A percentile compares a stretch with the other conserved stretches of the same genome.
Evolutionary conservation across 2,329 filamentous ascomycete genomes (phyloP).

Genomic region (Beauveria sp.): DNA sequence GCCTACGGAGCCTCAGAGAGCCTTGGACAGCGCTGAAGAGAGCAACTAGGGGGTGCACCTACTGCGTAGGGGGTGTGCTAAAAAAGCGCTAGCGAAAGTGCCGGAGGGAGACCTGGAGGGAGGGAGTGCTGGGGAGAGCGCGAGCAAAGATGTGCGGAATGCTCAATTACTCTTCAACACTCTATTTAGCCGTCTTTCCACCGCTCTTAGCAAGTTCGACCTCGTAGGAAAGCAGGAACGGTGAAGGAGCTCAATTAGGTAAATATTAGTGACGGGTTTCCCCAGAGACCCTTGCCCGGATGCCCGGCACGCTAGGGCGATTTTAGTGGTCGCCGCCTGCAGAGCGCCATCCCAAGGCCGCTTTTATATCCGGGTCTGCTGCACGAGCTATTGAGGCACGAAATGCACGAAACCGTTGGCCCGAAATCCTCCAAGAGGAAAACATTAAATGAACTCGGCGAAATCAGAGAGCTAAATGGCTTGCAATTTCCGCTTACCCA

Average conservation of each 20-base stretch:
- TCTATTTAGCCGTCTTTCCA: too few relatives aligned
- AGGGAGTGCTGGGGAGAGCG: too few relatives aligned
- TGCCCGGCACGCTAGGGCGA: background rate
- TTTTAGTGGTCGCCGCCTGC: background rate
- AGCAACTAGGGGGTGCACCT: too few relatives aligned
- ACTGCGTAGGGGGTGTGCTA: too few relatives aligned
- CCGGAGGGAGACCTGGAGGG: too few relatives aligned
- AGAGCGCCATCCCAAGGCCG: background rate
- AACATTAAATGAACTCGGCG: background rate
- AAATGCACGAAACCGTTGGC: background rate
- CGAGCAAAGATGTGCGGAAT: too few relatives aligned
- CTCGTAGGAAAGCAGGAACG: background rate
- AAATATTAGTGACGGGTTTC: background rate
- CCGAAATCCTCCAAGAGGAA: background rate
- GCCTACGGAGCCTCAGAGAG: too few relatives aligned
- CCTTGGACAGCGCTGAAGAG: too few relatives aligned
- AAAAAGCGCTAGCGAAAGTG: too few relatives aligned
- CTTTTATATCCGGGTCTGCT: background rate
- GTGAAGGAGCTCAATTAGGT: background rate
- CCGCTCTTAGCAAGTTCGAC: too few relatives aligned
- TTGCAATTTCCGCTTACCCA: background rate
- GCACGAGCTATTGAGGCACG: background rate
- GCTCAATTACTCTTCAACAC: too few relatives aligned
- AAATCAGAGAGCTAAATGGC: background rate
- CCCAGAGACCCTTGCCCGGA: background rate